Conservation (phyloP, 2,329 filamentous ascomycete species). For the Trichoderma sp. region DNA sequence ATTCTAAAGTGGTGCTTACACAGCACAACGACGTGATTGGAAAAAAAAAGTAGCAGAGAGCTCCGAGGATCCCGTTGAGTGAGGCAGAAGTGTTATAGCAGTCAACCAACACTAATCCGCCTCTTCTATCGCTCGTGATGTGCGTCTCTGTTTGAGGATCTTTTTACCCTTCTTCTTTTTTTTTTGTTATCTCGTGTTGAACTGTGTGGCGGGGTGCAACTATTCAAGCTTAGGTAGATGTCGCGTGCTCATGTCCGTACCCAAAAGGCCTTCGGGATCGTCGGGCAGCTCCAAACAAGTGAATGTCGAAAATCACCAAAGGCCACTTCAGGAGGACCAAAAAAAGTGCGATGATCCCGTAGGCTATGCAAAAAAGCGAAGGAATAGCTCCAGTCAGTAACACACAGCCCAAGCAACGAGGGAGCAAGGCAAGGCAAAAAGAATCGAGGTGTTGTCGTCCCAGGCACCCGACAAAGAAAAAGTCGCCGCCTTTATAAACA, state of each 20-base stretch:
- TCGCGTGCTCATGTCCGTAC: conserved; percentile 10
- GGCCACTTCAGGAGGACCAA: background rate
- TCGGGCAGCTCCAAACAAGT: background rate
- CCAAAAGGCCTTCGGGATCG: background rate
- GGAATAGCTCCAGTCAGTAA: background rate
- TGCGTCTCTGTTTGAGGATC: background rate
- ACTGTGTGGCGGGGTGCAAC: background rate
- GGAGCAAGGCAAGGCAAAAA: background rate
- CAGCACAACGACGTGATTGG: background rate
- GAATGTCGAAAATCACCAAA: background rate
- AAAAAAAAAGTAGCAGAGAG: background rate
- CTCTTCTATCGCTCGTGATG: background rate
- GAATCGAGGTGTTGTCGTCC: background rate
- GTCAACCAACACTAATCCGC: too few species aligned
- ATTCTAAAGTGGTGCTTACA: background rate
- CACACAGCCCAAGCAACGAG: background rate
- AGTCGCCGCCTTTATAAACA: conserved; percentile 4
- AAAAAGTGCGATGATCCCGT: background rate
- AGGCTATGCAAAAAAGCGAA: background rate
- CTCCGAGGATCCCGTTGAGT: background rate
- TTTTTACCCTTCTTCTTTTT: background rate
- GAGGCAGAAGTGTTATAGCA: background rate
- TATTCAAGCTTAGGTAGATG: background rate
- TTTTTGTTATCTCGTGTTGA: background rate
- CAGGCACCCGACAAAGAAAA: background rate